Evolutionary conservation across 495 filamentous ascomycete genomes (phyloP).

Genomic region (Xylaria intraflava): DNA sequence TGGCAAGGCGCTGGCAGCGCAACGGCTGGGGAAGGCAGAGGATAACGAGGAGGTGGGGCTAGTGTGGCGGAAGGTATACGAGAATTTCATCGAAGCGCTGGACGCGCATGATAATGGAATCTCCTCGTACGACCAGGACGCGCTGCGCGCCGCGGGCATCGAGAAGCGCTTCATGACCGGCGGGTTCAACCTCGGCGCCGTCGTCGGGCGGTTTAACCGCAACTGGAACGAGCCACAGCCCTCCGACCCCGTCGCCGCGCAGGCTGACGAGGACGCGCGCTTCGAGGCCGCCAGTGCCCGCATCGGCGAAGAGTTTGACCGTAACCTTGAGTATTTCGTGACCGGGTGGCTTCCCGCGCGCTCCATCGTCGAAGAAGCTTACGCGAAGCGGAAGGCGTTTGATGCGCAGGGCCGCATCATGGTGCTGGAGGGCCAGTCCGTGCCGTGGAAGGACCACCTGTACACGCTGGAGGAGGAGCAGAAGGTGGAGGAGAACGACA

Average conservation of each 20-base stretch:
- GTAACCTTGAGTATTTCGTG: slow-evolving; percentile 66
- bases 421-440: slow-evolving; percentile 63
- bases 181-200: slow-evolving; percentile 72
- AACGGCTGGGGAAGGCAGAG: slow-evolving; percentile 45
- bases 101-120: slow-evolving; percentile 98
- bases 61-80: slow-evolving; percentile 84
- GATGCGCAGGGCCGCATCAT: slow-evolving; percentile 73
- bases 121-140: slow-evolving; percentile 62
- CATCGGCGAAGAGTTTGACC: slow-evolving; percentile 78
- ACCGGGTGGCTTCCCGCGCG: slow-evolving; percentile 83
- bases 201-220: slow-evolving; percentile 79
- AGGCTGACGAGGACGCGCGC: slow-evolving; percentile 69
- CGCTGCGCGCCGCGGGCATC: slow-evolving; percentile 55
- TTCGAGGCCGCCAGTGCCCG: slow-evolving; percentile 70
- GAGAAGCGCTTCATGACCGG: slow-evolving; percentile 74
- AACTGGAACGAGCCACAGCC: slow-evolving; percentile 52
- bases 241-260: slow-evolving; percentile 48
- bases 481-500: slow-evolving; percentile 33
- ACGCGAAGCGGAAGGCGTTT: slow-evolving; percentile 53
- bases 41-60: slow-evolving; percentile 61
- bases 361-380: slow-evolving; percentile 65
- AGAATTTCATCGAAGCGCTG: slow-evolving; percentile 87
- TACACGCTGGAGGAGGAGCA: slow-evolving; percentile 72
- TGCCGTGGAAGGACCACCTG: slow-evolving; percentile 94
- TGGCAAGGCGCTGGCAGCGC: slow-evolving; percentile 71